Percentiles rank a stretch among this genome's conserved stretches.
These are phyloP conservation scores for Aspergillus brasiliensis DNA, from an alignment of 2,329 filamentous ascomycete genomes.

Conservation along the genomic window DNA sequence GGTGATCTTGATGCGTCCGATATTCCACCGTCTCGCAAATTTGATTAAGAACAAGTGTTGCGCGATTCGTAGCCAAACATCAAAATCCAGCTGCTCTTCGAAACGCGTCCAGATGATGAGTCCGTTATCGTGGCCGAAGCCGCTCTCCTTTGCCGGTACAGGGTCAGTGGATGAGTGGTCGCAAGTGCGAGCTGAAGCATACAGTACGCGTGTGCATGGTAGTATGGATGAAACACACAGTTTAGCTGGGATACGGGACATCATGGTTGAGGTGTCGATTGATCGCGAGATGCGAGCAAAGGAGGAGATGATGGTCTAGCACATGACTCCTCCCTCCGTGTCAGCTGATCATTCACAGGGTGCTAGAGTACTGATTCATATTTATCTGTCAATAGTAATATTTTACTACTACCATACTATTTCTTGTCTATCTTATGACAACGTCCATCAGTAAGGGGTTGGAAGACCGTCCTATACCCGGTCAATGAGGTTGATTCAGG, in stretches of 20 bases:
- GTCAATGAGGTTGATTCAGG: no score
- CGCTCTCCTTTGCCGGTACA: neutral
- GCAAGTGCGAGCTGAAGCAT: neutral
- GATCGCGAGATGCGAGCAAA: neutral
- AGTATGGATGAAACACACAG: no score
- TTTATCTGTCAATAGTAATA: no score
- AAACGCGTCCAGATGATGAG: neutral
- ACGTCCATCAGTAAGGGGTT: no score
- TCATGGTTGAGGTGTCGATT: slow-evolving; percentile 10
- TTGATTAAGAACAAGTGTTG: neutral
- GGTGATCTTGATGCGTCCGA: slow-evolving; percentile 4
- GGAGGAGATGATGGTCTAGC: no score
- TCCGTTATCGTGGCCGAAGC: neutral
- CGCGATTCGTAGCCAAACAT: neutral
- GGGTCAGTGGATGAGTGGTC: neutral
- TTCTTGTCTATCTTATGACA: no score
- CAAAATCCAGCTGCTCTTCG: neutral
- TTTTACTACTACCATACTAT: no score
- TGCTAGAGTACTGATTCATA: no score
- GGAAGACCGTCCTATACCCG: no score
- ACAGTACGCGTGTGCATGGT: neutral
- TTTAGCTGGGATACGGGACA: neutral
- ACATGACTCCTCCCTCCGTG: no score
- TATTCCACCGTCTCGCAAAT: neutral
- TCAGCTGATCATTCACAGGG: no score